These are phyloP conservation scores for Boletus vinaceobasis DNA, from an alignment of 768 basidiomycete species.

Conservation along the genomic window DNA sequence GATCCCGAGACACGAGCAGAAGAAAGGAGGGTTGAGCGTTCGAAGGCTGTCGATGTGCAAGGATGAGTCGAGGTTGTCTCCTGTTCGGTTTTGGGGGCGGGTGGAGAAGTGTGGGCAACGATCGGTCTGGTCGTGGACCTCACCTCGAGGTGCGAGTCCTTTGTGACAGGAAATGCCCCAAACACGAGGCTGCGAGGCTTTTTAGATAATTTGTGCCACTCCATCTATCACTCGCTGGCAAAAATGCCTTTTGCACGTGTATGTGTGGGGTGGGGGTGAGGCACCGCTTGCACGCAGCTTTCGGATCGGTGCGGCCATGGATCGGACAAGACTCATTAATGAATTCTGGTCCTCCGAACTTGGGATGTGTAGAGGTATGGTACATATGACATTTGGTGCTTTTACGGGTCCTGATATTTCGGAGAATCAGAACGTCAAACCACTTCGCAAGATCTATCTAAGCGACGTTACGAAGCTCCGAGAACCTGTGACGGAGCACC, in stretches of 20 bases:
- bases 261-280: constrained; percentile 5
- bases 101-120: neutral
- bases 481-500: neutral
- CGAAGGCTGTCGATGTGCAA: neutral
- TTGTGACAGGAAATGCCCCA: constrained; percentile 17
- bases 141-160: constrained; percentile 9
- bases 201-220: constrained; percentile 28
- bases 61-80: neutral
- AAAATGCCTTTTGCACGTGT: constrained; percentile 25
- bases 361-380: neutral
- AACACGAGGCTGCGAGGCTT: constrained; percentile 25
- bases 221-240: constrained; percentile 14
- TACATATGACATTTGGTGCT: neutral
- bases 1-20: neutral
- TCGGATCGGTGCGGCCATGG: constrained; percentile 11
- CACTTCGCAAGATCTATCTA: neutral
- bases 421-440: neutral
- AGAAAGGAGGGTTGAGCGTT: neutral
- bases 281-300: neutral
- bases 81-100: neutral
- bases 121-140: neutral
- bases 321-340: constrained; percentile 2
- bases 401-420: neutral
- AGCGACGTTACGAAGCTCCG: neutral
- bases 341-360: neutral